These are phyloP conservation scores for Naganishia vishniacii DNA, from an alignment of 768 basidiomycete species.

Conservation along the genomic window DNA sequence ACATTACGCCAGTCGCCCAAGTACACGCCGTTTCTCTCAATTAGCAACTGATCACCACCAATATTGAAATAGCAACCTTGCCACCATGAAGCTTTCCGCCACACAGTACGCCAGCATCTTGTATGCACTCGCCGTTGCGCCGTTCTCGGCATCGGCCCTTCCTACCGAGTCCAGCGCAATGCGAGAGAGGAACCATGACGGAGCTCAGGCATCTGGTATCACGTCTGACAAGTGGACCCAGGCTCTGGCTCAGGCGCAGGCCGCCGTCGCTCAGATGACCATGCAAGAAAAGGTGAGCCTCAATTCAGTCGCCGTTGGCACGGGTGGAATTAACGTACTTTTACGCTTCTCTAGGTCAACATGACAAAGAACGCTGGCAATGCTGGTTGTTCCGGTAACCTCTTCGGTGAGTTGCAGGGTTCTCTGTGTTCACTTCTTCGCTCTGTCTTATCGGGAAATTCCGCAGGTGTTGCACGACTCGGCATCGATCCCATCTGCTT, in stretches of 20 bases:
- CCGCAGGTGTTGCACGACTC: conserved; percentile 37
- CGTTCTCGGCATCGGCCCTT: neutral
- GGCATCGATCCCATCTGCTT: conserved; percentile 29
- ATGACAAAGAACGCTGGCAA: conserved; percentile 21
- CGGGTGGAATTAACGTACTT: neutral
- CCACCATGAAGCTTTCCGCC: conserved; percentile 12
- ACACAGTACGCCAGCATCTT: conserved; percentile 15
- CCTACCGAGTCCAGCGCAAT: neutral
- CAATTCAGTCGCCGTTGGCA: neutral
- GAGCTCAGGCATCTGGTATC: neutral
- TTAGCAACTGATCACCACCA: neutral
- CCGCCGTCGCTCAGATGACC: conserved; percentile 38
- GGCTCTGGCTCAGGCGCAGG: conserved; percentile 26
- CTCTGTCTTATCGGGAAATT: neutral
- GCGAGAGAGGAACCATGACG: conserved; percentile 4
- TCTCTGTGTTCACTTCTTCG: conserved; percentile 37
- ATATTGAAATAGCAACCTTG: neutral
- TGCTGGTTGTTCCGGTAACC: conserved; percentile 16
- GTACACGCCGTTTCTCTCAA: too few relatives aligned
- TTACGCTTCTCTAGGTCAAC: neutral
- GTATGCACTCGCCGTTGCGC: conserved; percentile 11
- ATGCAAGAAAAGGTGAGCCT: conserved; percentile 42
- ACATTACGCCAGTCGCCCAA: neutral
- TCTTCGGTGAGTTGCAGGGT: conserved; percentile 22
- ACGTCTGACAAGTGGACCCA: conserved; percentile 32